Conservation (phyloP, 2,329 filamentous ascomycete genomes). For the Aspergillus udagawae region DNA sequence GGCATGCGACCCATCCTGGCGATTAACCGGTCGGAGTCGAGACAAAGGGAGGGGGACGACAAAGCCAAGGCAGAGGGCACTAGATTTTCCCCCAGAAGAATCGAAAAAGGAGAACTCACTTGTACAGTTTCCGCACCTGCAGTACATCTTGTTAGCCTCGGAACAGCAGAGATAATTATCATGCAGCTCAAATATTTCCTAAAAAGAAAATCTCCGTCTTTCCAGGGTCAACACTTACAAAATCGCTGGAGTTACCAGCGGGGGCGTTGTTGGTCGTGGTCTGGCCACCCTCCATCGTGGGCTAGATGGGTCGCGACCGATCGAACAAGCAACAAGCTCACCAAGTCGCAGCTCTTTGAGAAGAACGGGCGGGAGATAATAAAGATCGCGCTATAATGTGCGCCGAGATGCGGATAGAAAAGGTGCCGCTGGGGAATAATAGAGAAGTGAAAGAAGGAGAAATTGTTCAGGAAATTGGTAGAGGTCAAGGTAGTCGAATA, state of each 20-base stretch:
- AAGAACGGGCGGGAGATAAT: slow-evolving; percentile 7
- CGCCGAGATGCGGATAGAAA: not conserved
- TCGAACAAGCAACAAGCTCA: slow-evolving; percentile 30
- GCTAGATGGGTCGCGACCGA: slow-evolving; percentile 39
- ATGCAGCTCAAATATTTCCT: slow-evolving; percentile 1
- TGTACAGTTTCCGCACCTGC: slow-evolving; percentile 96
- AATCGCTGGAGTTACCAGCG: slow-evolving; percentile 87
- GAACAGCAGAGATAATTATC: slow-evolving; percentile 24
- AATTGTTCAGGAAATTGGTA: not conserved
- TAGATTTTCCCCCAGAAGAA: slow-evolving; percentile 8
- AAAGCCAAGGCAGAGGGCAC: slow-evolving; percentile 1
- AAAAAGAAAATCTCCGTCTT: slow-evolving; percentile 10
- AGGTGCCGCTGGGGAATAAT: not conserved
- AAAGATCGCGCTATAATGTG: not conserved
- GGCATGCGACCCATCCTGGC: slow-evolving; percentile 1
- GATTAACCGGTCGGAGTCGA: slow-evolving; percentile 6
- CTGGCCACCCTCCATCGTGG: slow-evolving; percentile 45
- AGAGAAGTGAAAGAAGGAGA: slow-evolving; percentile 2
- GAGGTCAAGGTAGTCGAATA: slow-evolving; percentile 7
- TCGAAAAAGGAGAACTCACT: slow-evolving; percentile 57
- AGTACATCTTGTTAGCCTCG: slow-evolving; percentile 23
- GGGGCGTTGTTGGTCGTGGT: slow-evolving; percentile 39
- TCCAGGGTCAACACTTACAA: slow-evolving; percentile 60
- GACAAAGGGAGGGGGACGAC: slow-evolving; percentile 5
- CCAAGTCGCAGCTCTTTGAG: slow-evolving; percentile 18